phyloP scores from a whole-genome alignment of 345 rosid genomes.

The Populus simonii region DNA sequence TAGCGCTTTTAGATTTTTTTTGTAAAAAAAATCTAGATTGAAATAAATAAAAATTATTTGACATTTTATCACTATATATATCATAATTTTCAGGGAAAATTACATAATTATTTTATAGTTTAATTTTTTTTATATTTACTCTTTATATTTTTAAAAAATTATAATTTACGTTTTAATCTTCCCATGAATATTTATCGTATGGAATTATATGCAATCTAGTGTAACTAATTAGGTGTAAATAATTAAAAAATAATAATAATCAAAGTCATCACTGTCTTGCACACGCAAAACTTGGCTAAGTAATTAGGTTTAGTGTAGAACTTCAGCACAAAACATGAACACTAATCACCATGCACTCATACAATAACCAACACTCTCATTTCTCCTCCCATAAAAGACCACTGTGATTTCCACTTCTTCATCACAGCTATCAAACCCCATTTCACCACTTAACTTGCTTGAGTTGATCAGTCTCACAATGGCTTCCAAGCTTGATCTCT shows the following conservation, averaged over 20 bases:
- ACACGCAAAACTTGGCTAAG: not conserved
- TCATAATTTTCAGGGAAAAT: no score
- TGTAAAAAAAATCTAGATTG: no score
- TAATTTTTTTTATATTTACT: no score
- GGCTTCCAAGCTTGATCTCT: not conserved
- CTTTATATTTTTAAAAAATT: no score
- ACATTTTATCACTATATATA: no score
- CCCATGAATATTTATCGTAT: no score
- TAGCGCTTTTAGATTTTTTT: no score
- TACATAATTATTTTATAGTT: no score
- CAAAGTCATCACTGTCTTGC: not conserved
- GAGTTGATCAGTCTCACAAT: not conserved
- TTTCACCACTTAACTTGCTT: not conserved
- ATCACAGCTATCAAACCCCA: not conserved
- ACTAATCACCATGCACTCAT: not conserved
- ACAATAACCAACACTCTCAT: not conserved
- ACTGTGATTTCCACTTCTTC: not conserved
- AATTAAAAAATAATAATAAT: not conserved
- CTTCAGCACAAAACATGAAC: slow-evolving; percentile 3
- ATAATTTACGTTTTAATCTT: no score
- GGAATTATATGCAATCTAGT: no score
- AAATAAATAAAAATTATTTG: no score
- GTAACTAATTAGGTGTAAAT: no score
- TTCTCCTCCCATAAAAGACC: not conserved
- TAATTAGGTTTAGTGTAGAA: slow-evolving; percentile 9